phyloP scores from a whole-genome alignment of 805 yeast species.

The Komagataella pastoris region DNA sequence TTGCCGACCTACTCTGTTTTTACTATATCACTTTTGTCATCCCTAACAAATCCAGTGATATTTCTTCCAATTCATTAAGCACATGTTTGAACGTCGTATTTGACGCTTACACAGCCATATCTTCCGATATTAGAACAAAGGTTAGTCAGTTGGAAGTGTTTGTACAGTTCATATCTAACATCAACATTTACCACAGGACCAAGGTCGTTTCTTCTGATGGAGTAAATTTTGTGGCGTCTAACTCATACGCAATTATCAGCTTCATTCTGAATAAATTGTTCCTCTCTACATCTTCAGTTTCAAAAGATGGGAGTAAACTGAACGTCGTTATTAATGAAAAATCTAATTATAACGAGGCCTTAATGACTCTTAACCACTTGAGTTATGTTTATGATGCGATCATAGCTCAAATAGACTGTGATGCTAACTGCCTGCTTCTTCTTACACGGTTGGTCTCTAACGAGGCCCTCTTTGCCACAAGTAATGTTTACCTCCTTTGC shows the following conservation, averaged over 20 bases:
- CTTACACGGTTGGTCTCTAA: slow-evolving; percentile 2
- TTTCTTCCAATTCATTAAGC: not conserved
- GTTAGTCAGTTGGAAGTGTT: slow-evolving; percentile 15
- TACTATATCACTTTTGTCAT: slow-evolving; percentile 16
- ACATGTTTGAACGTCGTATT: slow-evolving; percentile 10
- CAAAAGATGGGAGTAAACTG: not conserved
- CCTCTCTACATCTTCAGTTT: not conserved
- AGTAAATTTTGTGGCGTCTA: slow-evolving; percentile 15
- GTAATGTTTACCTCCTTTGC: slow-evolving; percentile 5
- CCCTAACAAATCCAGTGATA: slow-evolving; percentile 8
- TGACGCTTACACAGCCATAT: slow-evolving; percentile 4
- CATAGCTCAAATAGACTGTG: slow-evolving; percentile 17
- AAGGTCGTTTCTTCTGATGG: slow-evolving; percentile 13
- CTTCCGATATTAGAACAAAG: slow-evolving; percentile 7
- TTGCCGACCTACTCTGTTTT: slow-evolving; percentile 19
- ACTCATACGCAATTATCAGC: slow-evolving; percentile 5
- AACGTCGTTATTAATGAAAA: not conserved
- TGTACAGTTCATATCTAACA: slow-evolving; percentile 15
- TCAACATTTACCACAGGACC: slow-evolving; percentile 18
- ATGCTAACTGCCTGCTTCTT: slow-evolving; percentile 18
- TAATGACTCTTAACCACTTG: slow-evolving; percentile 13
- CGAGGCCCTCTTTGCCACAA: not conserved
- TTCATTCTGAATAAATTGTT: slow-evolving; percentile 2
- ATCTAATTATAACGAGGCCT: slow-evolving; percentile 8
- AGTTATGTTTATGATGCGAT: slow-evolving; percentile 14